These are phyloP conservation scores for Aureobasidium sp. DNA, from an alignment of 2,329 filamentous ascomycete genomes.

Conservation along the genomic window DNA sequence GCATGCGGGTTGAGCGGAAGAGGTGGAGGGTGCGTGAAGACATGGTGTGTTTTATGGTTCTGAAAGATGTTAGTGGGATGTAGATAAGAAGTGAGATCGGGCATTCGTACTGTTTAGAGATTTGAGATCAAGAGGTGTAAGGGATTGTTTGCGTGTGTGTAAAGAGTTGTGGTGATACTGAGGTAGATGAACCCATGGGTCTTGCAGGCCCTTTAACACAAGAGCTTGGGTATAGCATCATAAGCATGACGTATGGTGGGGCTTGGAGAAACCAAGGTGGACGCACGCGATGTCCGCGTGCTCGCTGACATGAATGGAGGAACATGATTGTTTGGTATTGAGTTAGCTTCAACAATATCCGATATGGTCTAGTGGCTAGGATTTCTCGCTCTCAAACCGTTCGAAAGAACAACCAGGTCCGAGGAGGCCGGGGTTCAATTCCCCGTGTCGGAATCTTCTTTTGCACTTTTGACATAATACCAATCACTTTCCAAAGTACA, in stretches of 20 bases:
- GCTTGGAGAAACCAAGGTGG: not conserved
- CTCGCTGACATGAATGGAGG: too few relatives aligned
- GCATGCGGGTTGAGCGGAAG: conserved; percentile 3
- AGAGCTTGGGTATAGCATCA: not conserved
- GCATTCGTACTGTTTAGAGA: not conserved
- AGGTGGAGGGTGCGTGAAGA: not conserved
- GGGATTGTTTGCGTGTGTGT: not conserved
- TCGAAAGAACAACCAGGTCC: not conserved
- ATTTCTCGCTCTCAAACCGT: not conserved
- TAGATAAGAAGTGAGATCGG: not conserved
- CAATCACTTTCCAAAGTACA: too few relatives aligned
- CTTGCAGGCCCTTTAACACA: not conserved
- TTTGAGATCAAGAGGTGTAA: not conserved
- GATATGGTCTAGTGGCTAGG: not conserved
- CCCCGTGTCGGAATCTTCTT: not conserved
- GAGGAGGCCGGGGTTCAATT: not conserved
- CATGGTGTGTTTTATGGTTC: not conserved
- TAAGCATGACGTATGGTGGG: conserved; percentile 4
- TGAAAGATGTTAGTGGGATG: not conserved
- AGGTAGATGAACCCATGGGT: not conserved
- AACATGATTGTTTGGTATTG: too few relatives aligned
- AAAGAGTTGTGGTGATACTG: not conserved
- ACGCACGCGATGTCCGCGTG: not conserved
- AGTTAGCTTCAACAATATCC: not conserved
- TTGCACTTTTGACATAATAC: not conserved